A percentile compares a stretch with the other conserved stretches of the same genome.
Conservation (phyloP, 371 early-diverging fungal species). For the Amoeboaphelidium protococcarum region DNA sequence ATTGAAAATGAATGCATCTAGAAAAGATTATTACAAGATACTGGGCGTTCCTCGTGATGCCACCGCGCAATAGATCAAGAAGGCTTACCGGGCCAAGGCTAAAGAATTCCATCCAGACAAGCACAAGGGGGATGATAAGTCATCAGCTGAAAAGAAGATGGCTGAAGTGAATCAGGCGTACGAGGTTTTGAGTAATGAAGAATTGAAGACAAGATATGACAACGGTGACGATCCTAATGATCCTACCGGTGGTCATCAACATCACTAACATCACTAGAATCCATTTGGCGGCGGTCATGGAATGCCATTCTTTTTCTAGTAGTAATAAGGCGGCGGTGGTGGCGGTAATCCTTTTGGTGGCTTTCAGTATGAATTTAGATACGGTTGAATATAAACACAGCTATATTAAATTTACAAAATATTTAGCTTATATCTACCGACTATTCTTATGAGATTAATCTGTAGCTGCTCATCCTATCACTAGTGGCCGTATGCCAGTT, state of each 20-base stretch:
- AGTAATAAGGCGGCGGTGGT: conserved; percentile 12
- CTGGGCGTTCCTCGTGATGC: conserved; percentile 5
- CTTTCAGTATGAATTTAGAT: conserved; percentile 16
- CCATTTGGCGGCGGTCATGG: conserved; percentile 3
- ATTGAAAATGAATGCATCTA: neutral
- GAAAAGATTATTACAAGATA: conserved; percentile 6
- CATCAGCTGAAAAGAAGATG: conserved; percentile 65
- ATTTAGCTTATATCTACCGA: no score
- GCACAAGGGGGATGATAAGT: conserved; percentile 44
- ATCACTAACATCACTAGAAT: neutral
- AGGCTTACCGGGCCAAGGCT: conserved; percentile 7
- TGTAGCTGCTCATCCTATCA: no score
- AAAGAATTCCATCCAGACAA: conserved; percentile 28
- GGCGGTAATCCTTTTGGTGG: conserved; percentile 24
- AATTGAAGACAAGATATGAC: conserved; percentile 42
- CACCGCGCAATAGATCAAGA: conserved; percentile 5
- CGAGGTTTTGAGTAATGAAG: conserved; percentile 56
- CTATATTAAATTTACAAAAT: neutral
- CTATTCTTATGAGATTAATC: no score
- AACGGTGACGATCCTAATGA: conserved; percentile 83
- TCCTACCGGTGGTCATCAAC: conserved; percentile 22
- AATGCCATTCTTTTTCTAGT: conserved; percentile 22
- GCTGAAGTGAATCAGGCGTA: conserved; percentile 75
- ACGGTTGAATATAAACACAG: neutral
- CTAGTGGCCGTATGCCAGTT: no score